A percentile compares a stretch with the other conserved stretches of the same genome.
Evolutionary conservation across 208 protist species (phyloP).

Genomic region (Wallacemonas sp.): DNA sequence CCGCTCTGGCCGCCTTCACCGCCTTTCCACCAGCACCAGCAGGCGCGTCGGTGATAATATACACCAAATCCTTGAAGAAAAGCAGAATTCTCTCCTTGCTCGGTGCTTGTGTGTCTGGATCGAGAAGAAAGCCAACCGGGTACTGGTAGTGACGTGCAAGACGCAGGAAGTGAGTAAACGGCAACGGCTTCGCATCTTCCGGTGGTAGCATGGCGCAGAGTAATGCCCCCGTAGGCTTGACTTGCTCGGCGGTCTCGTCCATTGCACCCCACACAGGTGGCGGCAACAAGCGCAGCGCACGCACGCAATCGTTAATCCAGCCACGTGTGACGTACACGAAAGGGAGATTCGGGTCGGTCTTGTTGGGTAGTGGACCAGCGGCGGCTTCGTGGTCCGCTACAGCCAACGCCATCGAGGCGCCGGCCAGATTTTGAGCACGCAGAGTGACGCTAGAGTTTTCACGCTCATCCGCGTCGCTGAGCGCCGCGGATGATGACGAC

Average conservation of each 20-base stretch:
- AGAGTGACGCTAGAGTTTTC: too few relatives aligned
- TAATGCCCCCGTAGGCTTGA: slow-evolving; percentile 22
- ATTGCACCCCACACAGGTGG: not conserved
- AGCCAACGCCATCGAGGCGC: too few relatives aligned
- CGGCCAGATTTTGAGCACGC: too few relatives aligned
- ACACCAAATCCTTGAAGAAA: slow-evolving; percentile 28
- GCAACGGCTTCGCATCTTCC: slow-evolving; percentile 38
- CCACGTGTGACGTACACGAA: slow-evolving; percentile 14
- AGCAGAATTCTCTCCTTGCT: slow-evolving; percentile 16
- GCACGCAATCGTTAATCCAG: slow-evolving; percentile 28
- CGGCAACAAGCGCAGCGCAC: slow-evolving; percentile 26
- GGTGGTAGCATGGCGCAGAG: slow-evolving; percentile 45
- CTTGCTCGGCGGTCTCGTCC: slow-evolving; percentile 5
- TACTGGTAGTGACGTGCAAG: slow-evolving; percentile 44
- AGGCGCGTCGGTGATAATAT: slow-evolving; percentile 8
- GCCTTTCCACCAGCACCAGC: not conserved
- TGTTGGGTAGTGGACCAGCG: too few relatives aligned
- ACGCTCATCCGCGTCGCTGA: not conserved
- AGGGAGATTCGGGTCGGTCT: too few relatives aligned
- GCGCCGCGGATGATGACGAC: not conserved
- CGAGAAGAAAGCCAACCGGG: slow-evolving; percentile 17
- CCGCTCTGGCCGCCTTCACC: not conserved
- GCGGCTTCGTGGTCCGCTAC: too few relatives aligned
- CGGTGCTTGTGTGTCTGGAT: not conserved
- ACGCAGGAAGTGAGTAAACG: slow-evolving; percentile 31